Base-by-base conservation (phyloP, 345 rosid genomes). In the Murraya koenigii region DNA sequence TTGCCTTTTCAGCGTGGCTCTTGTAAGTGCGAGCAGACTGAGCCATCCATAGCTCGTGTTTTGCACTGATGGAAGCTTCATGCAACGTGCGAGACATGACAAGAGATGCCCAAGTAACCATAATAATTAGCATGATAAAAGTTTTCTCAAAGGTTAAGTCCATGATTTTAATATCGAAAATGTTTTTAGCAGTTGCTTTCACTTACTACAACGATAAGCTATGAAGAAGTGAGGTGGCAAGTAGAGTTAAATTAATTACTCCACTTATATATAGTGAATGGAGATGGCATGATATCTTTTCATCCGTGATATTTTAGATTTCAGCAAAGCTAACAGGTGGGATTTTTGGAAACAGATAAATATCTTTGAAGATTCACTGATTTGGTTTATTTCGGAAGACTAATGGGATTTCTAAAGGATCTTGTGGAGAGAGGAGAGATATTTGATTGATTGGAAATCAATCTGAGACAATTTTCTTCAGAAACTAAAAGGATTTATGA, bases 11-110 rank as follows among this genome's bases (percentile, higher is more conserved):
- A 8, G 79, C 81, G 3, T 26, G 6, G 39, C 74, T 71, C 1
- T 67, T 23, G 60, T 90, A 88, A 56, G 61, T 71, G 3, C 86
- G 80, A 52, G 80, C 82, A 77, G 85, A 78, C 23, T 74, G 62
- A 35, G 52, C 59, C 86, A 78, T 82, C 91, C 89, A 88, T 77
- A 81, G 83, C 74, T 77, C 87, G 65, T 87, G 84, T 82, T 73
- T 84, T 75, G 80, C 71, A 0, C 36, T 26, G 75, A 82, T 62
- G 82, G 79, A 25, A 38, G 82, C 82, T 75, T 88, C 87, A 25
- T 79, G 41, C 10, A 75, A 39, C n/a, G 63, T 70, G 66, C 74
- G 78, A 56, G 69, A 36, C 39, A 60, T 55, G 23, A 76, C 77
- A 9, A 11, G 75, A 44, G 78, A 56, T 41, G 81, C 73, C 83